Evolutionary conservation across 257 asterid species (phyloP).

Genomic region (Mitragyna speciosa): DNA sequence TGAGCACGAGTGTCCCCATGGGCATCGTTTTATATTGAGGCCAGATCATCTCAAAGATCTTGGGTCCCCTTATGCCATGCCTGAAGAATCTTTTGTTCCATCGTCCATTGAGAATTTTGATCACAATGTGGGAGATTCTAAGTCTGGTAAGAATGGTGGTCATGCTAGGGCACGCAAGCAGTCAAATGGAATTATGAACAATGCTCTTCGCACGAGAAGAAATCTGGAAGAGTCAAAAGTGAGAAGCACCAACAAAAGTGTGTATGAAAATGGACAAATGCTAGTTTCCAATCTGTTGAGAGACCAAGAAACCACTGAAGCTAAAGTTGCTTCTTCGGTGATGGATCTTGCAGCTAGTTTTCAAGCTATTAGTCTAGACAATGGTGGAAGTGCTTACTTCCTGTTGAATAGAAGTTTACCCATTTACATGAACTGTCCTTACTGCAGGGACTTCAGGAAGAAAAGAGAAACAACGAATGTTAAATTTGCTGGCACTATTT

Average conservation of each 20-base stretch:
- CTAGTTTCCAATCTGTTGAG: constrained; percentile 44
- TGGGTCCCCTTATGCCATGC: constrained; percentile 53
- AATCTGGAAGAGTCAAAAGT: constrained; percentile 58
- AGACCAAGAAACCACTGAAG: constrained; percentile 37
- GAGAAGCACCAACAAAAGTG: constrained; percentile 46
- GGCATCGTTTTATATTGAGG: constrained; percentile 82
- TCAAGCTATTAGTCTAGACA: constrained; percentile 46
- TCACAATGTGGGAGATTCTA: constrained; percentile 45
- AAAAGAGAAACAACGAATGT: constrained; percentile 43
- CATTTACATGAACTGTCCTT: constrained; percentile 88
- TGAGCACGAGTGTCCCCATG: constrained; percentile 92
- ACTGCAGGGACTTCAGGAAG: constrained; percentile 52
- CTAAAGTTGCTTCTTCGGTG: constrained; percentile 28
- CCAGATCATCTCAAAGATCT: constrained; percentile 73
- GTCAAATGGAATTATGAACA: constrained; percentile 52
- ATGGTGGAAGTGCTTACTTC: constrained; percentile 49
- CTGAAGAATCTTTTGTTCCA: constrained; percentile 49
- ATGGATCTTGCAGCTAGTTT: constrained; percentile 47
- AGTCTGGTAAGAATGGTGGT: constrained; percentile 52
- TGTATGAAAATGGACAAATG: constrained; percentile 36
- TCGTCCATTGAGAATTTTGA: constrained; percentile 41
- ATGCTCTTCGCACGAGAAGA: constrained; percentile 44
- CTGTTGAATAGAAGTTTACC: constrained; percentile 70
- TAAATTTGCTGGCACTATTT: constrained; percentile 72
- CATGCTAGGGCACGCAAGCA: constrained; percentile 59